Evolutionary conservation across 1,284 basidiomycete genomes (phyloP), one percentile per base, ranked within the genome.

Genomic region (Chalciporus sp.): DNA sequence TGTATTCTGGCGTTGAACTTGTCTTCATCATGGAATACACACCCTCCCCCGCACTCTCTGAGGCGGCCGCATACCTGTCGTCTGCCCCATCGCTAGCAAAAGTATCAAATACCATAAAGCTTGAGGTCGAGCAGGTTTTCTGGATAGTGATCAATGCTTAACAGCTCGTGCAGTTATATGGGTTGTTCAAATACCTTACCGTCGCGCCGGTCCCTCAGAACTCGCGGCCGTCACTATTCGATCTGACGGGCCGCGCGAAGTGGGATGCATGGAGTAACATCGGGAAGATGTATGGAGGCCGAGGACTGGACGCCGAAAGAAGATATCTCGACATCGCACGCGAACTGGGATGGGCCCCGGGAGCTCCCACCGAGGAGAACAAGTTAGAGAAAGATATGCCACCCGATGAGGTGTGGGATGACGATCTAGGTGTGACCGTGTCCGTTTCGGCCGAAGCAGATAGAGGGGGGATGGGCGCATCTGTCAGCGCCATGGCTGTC

Each of bases 191-290:
- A 71, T 82, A 77, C 67, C 70, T 91, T 23, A 90, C 84, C 7
- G 77, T 82, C 19, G 78, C 84, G 0, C 66, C 79, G 12, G 64
- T 59, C n/a, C 84, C 91, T 19, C 75, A 72, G 33, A 75, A 74
- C 7, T 66, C 84, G 4, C 81, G 89, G 2, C 94, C 94, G 1
- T 90, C 88, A 6, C 77, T 95, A 28, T 92, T 95, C 64, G 91
- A 92, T 58, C 81, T 90, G 66, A 80, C 87, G 2, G 88, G 85
- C 2, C 77, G 91, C 29, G 92, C 92, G 2, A 95, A 95, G 70
- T 92, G 91, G 87, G 92, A 95, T 66, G 89, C 92, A 1, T 95
- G 93, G 92, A 76, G 69, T 29, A 65, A 74, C 7, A 69, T 77
- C n/a, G 80, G 79, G 4, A 76, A 76, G 57, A 76, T 71, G 19